Evolutionary conservation across 495 filamentous ascomycete genomes (phyloP).

Genomic region (Penicillium soppii): DNA sequence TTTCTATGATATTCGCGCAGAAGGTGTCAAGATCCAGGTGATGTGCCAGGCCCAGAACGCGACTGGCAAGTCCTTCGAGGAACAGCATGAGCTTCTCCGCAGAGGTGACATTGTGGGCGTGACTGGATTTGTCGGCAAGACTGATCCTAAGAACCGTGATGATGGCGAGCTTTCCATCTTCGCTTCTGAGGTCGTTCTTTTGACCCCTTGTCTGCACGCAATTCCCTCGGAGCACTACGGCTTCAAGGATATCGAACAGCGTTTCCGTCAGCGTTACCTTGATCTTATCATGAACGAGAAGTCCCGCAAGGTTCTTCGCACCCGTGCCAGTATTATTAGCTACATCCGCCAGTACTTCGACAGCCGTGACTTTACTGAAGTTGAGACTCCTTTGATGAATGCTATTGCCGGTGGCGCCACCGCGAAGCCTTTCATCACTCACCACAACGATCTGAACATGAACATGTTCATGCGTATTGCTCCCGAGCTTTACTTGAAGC

Average conservation of each 20-base stretch:
- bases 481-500: constrained; percentile 94
- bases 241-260: constrained; percentile 90
- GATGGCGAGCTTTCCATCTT: constrained; percentile 94
- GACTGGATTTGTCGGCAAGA: constrained; percentile 84
- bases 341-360: constrained; percentile 90
- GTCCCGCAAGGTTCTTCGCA: constrained; percentile 76
- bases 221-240: constrained; percentile 90
- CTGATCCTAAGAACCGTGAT: constrained; percentile 80
- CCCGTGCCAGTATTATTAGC: constrained; percentile 77
- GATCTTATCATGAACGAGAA: constrained; percentile 94
- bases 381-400: constrained; percentile 99
- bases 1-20: constrained; percentile 89
- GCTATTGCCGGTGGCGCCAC: constrained; percentile 93
- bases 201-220: constrained; percentile 91
- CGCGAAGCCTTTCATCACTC: constrained; percentile 90
- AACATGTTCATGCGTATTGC: constrained; percentile 94
- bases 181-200: constrained; percentile 76
- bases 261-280: constrained; percentile 87
- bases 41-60: constrained; percentile 83
- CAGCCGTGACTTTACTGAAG: constrained; percentile 79
- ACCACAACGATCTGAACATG: constrained; percentile 92
- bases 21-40: constrained; percentile 84
- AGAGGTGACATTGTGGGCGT: constrained; percentile 91
- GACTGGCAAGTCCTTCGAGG: constrained; percentile 63
- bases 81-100: constrained; percentile 87